Evolutionary conservation across 2,329 filamentous ascomycete species (phyloP), one percentile per base, ranked within the genome.

Genomic region (Colletotrichum sidae): DNA sequence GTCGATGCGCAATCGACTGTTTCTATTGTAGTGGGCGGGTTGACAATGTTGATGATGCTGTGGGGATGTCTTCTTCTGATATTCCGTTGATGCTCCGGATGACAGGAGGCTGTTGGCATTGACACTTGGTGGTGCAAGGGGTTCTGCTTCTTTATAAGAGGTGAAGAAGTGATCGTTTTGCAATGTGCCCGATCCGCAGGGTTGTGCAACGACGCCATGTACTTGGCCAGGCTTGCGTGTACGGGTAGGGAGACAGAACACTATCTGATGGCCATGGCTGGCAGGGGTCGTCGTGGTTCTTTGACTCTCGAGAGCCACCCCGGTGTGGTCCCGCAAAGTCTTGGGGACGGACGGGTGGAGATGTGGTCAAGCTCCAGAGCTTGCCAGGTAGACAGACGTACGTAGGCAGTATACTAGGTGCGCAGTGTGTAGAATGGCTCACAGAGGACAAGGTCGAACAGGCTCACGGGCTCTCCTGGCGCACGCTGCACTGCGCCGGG

Each of bases 81-180:
- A 35, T 62, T 52, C 46, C 52, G 51, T 62, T 25, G 44, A 44
- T 47, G 52, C 10, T 53, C 58, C 57, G 58, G 62, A 62, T 65
- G 58, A 62, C 52, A 55, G 52, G 56, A 33, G 39, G 46, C 42
- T 56, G 41, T 13, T 65, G 17, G 15, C n/a, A 7, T 6, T 49
- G 45, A 13, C 59, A 53, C 25, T 6, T 49, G 25, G 57, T 52
- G 52, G 53, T 62, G 62, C 62, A 62, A 62, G 58, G 62, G 58
- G 62, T 46, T 65, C 62, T 65, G 58, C 62, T 65, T 65, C 58
- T 62, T 65, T 65, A 65, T 65, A 65, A 37, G 15, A 56, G 53
- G n/a, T 10, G 55, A 65, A 42, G 15, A 56, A 56, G n/a, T 10
- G 55, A 25, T 56, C 46, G 41, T 65, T 53, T 62, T 41, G 57